A percentile compares a stretch with the other conserved stretches of the same genome.
phyloP scores from a whole-genome alignment of 345 rosid genomes.

The Populus deltoides region DNA sequence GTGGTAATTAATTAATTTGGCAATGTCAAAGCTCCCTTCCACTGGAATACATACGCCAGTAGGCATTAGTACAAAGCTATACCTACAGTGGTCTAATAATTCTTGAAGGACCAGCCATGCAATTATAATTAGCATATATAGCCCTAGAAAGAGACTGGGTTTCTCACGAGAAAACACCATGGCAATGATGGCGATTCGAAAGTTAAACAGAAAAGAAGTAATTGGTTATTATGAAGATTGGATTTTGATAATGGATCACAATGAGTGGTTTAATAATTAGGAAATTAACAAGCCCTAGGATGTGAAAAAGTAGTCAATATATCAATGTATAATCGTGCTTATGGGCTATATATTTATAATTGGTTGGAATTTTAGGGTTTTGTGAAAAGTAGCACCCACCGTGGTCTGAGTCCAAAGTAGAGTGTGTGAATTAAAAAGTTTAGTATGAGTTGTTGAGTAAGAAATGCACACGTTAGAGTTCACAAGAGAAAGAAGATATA shows the following conservation, averaged over 20 bases:
- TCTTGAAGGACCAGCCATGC: neutral
- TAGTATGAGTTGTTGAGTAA: conserved; percentile 40
- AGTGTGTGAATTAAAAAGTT: conserved; percentile 28
- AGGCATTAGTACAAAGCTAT: neutral
- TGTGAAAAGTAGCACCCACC: neutral
- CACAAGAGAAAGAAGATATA: neutral
- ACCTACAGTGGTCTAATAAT: neutral
- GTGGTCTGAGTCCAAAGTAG: neutral
- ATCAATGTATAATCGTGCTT: no score
- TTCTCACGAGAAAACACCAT: conserved; percentile 1
- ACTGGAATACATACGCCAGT: neutral
- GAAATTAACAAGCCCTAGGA: conserved; percentile 10
- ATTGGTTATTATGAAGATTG: neutral
- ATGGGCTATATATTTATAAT: neutral
- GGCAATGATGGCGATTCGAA: neutral
- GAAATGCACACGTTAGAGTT: conserved; percentile 35
- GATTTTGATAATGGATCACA: conserved; percentile 12
- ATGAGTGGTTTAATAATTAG: conserved; percentile 8
- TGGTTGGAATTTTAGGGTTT: neutral
- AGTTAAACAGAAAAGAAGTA: neutral
- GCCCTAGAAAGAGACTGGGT: neutral
- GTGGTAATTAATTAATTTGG: neutral
- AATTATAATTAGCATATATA: neutral
- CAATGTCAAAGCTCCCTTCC: neutral
- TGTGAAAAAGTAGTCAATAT: neutral